Evolutionary conservation across 139 green algal species (phyloP).

Genomic region (Coccomyxa sp.): DNA sequence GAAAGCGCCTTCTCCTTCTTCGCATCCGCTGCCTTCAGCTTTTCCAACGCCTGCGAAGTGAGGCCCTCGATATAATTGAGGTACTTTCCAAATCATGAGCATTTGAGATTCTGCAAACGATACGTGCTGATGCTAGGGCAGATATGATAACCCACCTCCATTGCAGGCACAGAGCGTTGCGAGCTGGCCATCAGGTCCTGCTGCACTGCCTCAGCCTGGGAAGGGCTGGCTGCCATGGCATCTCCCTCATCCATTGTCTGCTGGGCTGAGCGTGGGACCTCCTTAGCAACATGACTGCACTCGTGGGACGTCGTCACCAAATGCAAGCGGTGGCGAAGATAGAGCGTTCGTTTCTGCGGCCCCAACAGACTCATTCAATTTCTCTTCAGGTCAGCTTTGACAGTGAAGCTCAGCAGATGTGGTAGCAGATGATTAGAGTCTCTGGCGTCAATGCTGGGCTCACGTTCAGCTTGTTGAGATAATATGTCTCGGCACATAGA

Average conservation of each 20-base stretch:
- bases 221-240: conserved; percentile 49
- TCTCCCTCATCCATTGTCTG: conserved; percentile 54
- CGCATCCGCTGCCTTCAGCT: neutral
- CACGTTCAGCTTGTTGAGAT: conserved; percentile 42
- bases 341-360: conserved; percentile 21
- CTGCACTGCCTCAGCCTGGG: neutral
- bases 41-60: neutral
- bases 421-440: neutral
- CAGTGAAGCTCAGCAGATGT: neutral
- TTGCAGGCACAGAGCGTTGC: neutral
- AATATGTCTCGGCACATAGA: conserved; percentile 54
- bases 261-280: conserved; percentile 21
- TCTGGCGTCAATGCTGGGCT: neutral
- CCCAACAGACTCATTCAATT: neutral
- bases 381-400: neutral
- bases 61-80: neutral
- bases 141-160: neutral
- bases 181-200: neutral
- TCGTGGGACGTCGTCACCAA: conserved; percentile 65
- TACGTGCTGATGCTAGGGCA: neutral
- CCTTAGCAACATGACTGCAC: conserved; percentile 38
- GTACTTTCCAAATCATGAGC: neutral
- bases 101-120: neutral
- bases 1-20: conserved; percentile 15
- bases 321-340: conserved; percentile 42